These are phyloP conservation scores for Monosporascus sp. DNA, from an alignment of 2,329 filamentous ascomycete genomes.

Conservation along the genomic window DNA sequence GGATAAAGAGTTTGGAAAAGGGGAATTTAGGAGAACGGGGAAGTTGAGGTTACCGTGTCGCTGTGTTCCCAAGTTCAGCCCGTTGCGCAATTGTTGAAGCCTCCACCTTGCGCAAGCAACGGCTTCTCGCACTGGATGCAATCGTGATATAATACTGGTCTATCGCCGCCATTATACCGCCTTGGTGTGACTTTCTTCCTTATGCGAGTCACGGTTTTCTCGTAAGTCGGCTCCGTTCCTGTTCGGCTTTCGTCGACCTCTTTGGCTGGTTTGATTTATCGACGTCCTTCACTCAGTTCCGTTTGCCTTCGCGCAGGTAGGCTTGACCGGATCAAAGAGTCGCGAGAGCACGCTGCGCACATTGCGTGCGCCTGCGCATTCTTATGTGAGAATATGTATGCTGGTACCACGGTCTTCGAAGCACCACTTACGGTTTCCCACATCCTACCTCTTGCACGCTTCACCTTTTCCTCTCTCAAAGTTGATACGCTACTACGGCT, in stretches of 20 bases:
- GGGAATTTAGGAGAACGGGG: not conserved
- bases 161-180: constrained; percentile 7
- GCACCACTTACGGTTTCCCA: not conserved
- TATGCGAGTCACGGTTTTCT: constrained; percentile 21
- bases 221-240: constrained; percentile 14
- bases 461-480: constrained; percentile 1
- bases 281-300: no score
- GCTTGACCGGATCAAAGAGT: no score
- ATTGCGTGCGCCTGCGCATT: not conserved
- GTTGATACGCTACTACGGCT: constrained; percentile 3
- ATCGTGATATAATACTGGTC: constrained; percentile 9
- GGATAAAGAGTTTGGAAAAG: not conserved
- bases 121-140: constrained; percentile 9
- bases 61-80: not conserved
- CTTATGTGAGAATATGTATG: not conserved
- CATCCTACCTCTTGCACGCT: not conserved
- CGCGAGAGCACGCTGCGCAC: not conserved
- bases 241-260: constrained; percentile 1
- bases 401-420: not conserved
- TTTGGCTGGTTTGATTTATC: not conserved
- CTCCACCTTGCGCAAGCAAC: constrained; percentile 5
- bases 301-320: no score
- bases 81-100: not conserved
- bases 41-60: not conserved
- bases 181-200: constrained; percentile 11